Evolutionary conservation across 441 rosid genomes (phyloP).

Genomic region (Eruca vesicaria): DNA sequence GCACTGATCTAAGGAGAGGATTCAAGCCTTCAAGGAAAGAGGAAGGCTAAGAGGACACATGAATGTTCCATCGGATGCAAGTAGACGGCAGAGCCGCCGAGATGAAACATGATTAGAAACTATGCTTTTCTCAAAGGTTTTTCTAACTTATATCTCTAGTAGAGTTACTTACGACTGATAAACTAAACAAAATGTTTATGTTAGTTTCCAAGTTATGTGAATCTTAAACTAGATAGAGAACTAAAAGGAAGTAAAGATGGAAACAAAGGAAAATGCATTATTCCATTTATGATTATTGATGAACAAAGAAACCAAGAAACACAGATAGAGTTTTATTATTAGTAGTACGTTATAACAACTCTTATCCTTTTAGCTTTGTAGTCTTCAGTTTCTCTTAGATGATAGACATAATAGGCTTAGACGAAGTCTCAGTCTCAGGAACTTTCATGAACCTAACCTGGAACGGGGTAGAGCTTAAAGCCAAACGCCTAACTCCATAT

Average conservation of each 20-base stretch:
- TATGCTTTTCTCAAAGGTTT: too few relatives aligned
- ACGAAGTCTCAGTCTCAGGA: not conserved
- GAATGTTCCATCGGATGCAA: too few relatives aligned
- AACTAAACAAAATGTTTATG: too few relatives aligned
- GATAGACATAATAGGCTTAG: not conserved
- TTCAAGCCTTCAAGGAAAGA: too few relatives aligned
- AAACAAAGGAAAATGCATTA: not conserved
- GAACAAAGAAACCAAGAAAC: not conserved
- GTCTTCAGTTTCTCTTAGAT: not conserved
- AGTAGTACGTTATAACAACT: not conserved
- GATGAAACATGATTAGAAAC: too few relatives aligned
- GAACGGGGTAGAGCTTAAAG: slow-evolving; percentile 18
- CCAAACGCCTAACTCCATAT: slow-evolving; percentile 37
- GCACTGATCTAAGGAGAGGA: too few relatives aligned
- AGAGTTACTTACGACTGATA: too few relatives aligned
- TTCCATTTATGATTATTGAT: not conserved
- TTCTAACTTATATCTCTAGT: too few relatives aligned
- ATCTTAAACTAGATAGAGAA: not conserved
- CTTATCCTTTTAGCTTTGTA: not conserved
- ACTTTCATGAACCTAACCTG: not conserved
- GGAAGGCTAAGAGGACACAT: too few relatives aligned
- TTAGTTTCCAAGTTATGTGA: not conserved
- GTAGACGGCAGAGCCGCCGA: too few relatives aligned
- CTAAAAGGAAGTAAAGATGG: too few relatives aligned
- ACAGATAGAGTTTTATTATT: not conserved